Evolutionary conservation across 1,284 basidiomycete species (phyloP).

Genomic region (Irpex rosettiformis): DNA sequence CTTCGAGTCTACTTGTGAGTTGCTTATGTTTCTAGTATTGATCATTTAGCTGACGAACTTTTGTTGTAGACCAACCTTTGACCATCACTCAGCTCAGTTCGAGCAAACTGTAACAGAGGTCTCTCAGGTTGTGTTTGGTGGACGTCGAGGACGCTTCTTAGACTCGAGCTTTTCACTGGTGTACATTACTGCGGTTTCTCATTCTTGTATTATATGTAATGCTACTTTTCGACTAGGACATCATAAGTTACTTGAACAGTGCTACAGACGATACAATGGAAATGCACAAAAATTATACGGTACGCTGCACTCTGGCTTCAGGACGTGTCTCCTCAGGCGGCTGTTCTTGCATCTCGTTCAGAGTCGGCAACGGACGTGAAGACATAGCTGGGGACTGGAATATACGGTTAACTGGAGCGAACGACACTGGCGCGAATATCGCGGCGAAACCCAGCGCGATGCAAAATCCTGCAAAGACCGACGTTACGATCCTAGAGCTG

Average conservation of each 20-base stretch:
- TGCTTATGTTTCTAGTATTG: not conserved
- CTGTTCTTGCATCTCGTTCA: not conserved
- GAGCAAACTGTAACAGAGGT: conserved; percentile 5
- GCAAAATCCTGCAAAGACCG: conserved; percentile 28
- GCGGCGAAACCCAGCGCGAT: conserved; percentile 19
- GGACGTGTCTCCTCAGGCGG: not conserved
- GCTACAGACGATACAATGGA: conserved; percentile 25
- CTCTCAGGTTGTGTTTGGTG: not conserved
- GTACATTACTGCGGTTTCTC: not conserved
- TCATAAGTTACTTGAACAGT: not conserved
- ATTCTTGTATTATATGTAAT: conserved; percentile 3
- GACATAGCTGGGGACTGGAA: not conserved
- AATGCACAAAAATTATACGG: not conserved
- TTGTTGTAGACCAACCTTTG: conserved; percentile 11
- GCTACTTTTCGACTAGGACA: not conserved
- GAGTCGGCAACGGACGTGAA: not conserved
- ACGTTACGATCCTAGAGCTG: conserved; percentile 30
- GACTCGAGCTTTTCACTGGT: not conserved
- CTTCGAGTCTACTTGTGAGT: conserved; percentile 75
- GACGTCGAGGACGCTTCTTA: not conserved
- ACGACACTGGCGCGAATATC: conserved; percentile 15
- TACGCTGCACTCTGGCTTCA: not conserved
- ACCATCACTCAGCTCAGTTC: conserved; percentile 14
- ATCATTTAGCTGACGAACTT: not conserved
- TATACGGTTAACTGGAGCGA: not conserved